Conservation (phyloP, 2,329 filamentous ascomycete genomes). For the Neopestalotiopsis clavispora region DNA sequence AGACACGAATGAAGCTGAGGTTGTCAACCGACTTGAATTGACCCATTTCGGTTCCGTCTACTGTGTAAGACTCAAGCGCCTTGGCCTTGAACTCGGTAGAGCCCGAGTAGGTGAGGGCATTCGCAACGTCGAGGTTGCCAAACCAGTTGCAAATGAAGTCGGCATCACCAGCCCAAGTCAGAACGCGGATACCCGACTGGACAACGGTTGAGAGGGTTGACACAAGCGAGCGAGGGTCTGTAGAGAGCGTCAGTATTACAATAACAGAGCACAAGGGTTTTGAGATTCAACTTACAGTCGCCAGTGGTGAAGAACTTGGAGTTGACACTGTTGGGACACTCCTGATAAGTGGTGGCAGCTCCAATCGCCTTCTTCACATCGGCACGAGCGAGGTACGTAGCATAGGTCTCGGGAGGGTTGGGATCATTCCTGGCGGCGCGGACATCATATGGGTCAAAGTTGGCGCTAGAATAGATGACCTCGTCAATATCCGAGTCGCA, state of each 20-base stretch:
- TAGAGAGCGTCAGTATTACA: constrained; percentile 16
- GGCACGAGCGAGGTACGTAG: constrained; percentile 26
- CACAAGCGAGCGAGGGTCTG: constrained; percentile 49
- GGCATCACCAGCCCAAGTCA: constrained; percentile 62
- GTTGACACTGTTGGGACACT: constrained; percentile 21
- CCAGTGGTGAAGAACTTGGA: constrained; percentile 15
- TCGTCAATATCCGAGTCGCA: constrained; percentile 44
- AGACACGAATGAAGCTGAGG: constrained; percentile 54
- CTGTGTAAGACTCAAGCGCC: constrained; percentile 47
- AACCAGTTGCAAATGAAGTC: constrained; percentile 66
- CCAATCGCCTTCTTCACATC: constrained; percentile 31
- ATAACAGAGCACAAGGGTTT: not conserved
- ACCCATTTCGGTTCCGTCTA: constrained; percentile 51
- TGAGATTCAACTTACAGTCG: constrained; percentile 17
- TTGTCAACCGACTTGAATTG: constrained; percentile 56
- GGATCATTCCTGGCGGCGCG: constrained; percentile 29
- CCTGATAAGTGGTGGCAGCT: constrained; percentile 24
- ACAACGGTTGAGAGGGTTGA: constrained; percentile 49
- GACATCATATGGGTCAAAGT: constrained; percentile 35
- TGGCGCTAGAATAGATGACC: constrained; percentile 30
- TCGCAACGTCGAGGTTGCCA: constrained; percentile 51
- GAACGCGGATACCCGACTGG: constrained; percentile 50
- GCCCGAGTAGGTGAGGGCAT: constrained; percentile 49
- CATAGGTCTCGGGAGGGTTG: constrained; percentile 30
- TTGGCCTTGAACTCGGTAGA: constrained; percentile 44